A percentile compares a stretch with the other conserved stretches of the same genome.
phyloP scores from a whole-genome alignment of 192 early-diverging fungal genomes.

The Dissophora globulifera region DNA sequence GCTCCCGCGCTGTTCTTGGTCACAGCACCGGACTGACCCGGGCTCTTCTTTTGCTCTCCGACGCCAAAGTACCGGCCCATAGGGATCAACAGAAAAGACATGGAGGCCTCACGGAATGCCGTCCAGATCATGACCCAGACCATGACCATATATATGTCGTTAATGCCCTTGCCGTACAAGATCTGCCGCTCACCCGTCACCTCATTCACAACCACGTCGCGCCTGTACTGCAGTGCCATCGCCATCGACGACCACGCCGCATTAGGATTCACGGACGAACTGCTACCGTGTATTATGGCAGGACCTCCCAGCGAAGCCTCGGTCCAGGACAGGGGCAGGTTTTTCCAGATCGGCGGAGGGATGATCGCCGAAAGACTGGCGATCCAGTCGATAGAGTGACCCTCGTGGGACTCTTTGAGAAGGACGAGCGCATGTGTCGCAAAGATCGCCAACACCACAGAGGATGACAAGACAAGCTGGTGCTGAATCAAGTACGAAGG shows the following conservation, averaged over 20 bases:
- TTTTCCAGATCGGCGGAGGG: slow-evolving; percentile 38
- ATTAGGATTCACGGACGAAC: slow-evolving; percentile 22
- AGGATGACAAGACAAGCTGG: slow-evolving; percentile 33
- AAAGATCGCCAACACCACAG: slow-evolving; percentile 24
- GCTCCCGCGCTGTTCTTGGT: slow-evolving; percentile 4
- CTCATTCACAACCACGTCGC: slow-evolving; percentile 4
- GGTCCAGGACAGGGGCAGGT: slow-evolving; percentile 22
- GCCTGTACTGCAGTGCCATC: slow-evolving; percentile 38
- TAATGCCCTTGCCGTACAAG: slow-evolving; percentile 64
- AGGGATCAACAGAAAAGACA: slow-evolving; percentile 63
- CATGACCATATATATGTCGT: slow-evolving; percentile 71
- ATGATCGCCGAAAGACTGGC: slow-evolving; percentile 28
- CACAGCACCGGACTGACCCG: background rate
- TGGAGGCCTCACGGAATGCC: slow-evolving; percentile 63
- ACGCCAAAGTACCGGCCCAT: slow-evolving; percentile 36
- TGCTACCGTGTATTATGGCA: slow-evolving; percentile 9
- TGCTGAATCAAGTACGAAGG: slow-evolving; percentile 37
- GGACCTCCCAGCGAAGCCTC: slow-evolving; percentile 10
- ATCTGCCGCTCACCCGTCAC: slow-evolving; percentile 25
- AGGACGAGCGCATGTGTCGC: slow-evolving; percentile 20
- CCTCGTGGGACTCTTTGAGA: slow-evolving; percentile 13
- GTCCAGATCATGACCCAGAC: slow-evolving; percentile 76
- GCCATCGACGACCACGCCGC: slow-evolving; percentile 32
- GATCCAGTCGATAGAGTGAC: slow-evolving; percentile 31
- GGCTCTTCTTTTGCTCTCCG: slow-evolving; percentile 13